Evolutionary conservation across 495 filamentous ascomycete species (phyloP), one percentile per base, ranked within the genome.

Genomic region (Aspergillus avenaceus): DNA sequence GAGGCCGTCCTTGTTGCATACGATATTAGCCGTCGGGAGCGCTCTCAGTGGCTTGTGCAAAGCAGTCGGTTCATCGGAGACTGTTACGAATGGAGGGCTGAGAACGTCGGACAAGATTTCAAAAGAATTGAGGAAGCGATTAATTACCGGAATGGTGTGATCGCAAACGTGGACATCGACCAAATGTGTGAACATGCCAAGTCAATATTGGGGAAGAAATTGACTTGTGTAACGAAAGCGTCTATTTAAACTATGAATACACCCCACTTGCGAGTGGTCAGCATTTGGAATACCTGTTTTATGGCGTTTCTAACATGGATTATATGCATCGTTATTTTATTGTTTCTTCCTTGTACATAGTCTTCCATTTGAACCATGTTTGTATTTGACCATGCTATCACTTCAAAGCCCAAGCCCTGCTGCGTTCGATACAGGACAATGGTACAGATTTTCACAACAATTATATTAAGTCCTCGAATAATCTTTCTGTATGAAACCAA

Each of bases 31-130:
- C 59, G 64, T 3, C 46, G 53, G 1, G 59, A 63, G 29, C 62
- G 65, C n/a, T 47, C 55, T 16, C 65, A 66, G 19, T 70, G 64
- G 60, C 50, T 70, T 37, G 64, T 70, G 5, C 44, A 63, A 32
- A 70, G 62, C 46, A 66, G 62, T 53, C 56, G 66, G 32, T 58
- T 59, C 25, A 59, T 66, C 9, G 62, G 64, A 1, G 60, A 67
- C 24, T 50, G 58, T 14, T 65, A 66, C 23, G 60, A 65, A 34
- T 61, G 64, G 56, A 50, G 45, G 8, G 59, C 56, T 1, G 45
- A 54, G 14, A 55, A 54, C 1, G 51, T 61, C 3, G 56, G 56
- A 5, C 29, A 28, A 3, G 54, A 62, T 34, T 59, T 60, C 18
- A 40, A 49, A 42, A 66, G 55, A 36, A 55, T 64, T 37, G 56